These are phyloP conservation scores for Teunomyces lycoperdinae DNA, from an alignment of 805 yeast species.

Conservation along the genomic window DNA sequence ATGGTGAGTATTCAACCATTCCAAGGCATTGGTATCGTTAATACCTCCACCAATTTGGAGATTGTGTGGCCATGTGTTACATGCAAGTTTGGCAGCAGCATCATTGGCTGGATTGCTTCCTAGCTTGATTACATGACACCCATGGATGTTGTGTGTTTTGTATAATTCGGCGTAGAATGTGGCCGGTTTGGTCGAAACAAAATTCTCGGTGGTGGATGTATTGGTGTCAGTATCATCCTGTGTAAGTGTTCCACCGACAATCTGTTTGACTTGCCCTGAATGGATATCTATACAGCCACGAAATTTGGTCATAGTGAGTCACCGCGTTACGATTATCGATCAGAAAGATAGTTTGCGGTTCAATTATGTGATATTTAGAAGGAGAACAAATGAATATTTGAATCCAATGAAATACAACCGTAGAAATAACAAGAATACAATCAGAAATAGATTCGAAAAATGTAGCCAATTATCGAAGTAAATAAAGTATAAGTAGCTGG, in stretches of 20 bases:
- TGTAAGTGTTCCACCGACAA: slow-evolving; percentile 87
- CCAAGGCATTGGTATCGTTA: slow-evolving; percentile 63
- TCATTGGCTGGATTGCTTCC: slow-evolving; percentile 79
- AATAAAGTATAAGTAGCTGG: no score
- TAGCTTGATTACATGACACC: slow-evolving; percentile 91
- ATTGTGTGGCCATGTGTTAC: slow-evolving; percentile 65
- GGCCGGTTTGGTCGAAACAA: slow-evolving; percentile 72
- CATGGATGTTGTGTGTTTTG: slow-evolving; percentile 51
- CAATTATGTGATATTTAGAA: no score
- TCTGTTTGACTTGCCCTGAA: slow-evolving; percentile 92
- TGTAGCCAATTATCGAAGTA: no score
- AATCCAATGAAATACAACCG: not conserved
- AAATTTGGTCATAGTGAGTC: slow-evolving; percentile 66
- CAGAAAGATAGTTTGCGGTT: not conserved
- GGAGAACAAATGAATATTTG: not conserved
- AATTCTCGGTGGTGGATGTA: slow-evolving; percentile 49
- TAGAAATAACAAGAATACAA: not conserved
- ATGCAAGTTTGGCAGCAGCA: slow-evolving; percentile 74
- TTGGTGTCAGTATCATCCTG: slow-evolving; percentile 46
- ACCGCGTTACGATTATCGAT: not conserved
- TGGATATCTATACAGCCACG: slow-evolving; percentile 96
- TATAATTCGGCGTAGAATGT: slow-evolving; percentile 74
- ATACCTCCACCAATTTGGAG: slow-evolving; percentile 96
- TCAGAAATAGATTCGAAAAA: not conserved
- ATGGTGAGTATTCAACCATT: slow-evolving; percentile 67